Evolutionary conservation across 805 yeast genomes (phyloP), one percentile per base, ranked within the genome.

Genomic region (Ogataea glucozyma): DNA sequence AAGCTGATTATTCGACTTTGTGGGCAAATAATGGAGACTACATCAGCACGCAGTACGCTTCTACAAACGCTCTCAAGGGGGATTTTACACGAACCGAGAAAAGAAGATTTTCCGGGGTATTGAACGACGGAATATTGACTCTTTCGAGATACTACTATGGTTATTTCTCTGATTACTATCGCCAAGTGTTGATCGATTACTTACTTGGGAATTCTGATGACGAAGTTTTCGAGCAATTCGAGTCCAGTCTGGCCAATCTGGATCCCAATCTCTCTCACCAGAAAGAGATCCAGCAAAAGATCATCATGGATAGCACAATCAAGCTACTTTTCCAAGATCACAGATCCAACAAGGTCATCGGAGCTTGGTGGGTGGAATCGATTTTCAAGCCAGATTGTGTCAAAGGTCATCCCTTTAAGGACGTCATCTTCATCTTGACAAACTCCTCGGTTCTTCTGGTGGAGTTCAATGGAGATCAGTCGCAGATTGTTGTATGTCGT

Each of bases 1-100:
- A 46, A 29, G 42, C 14, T 10, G 38, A 27, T 14, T 67, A 58
- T 41, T 67, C 70, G 24, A 47, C 58, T 31, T 34, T 72, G 9
- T 81, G 87, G 87, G 87, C 87, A 2, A 84, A 81, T 54, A 79
- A 81, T 55, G 87, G 86, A 1, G 86, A 81, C 53, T 78, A 75
- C 16, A 76, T 81, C 19, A 79, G 85, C 9, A 78, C 72, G 35
- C 83, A 79, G 47, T 81, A 81, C 54, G 76, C 82, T 3, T 74
- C 78, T 4, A 78, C 83, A 1, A 73, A 72, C 55, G 83, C 82
- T 0, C 58, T 78, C 45, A 73, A 72, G 47, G 76, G 76, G 6
- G 78, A 72, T 41, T 72, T 59, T 47, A 73, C 76, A 1, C 49
- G 78, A 43, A 69, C 73, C 1, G 61, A 68, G 12, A 64, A 67